Percentiles rank a stretch among this genome's conserved stretches.
Conservation (phyloP, 805 yeast species). For the Wickerhamomyces silvicola region DNA sequence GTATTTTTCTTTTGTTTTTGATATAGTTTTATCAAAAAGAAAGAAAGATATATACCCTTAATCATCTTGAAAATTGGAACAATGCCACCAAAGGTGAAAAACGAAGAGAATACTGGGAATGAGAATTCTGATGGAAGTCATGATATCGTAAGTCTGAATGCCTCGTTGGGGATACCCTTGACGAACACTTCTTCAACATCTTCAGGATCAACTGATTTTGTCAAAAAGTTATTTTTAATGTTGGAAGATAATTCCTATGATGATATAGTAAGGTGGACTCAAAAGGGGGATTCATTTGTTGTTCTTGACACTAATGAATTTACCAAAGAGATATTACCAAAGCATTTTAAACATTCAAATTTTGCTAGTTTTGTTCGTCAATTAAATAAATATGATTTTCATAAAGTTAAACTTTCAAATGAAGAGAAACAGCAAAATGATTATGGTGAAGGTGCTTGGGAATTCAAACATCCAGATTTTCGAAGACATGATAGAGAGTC, state of each 20-base stretch:
- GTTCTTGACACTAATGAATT: conserved; percentile 87
- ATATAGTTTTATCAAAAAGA: too few relatives aligned
- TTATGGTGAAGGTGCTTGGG: conserved; percentile 85
- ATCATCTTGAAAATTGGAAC: too few relatives aligned
- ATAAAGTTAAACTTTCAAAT: conserved; percentile 75
- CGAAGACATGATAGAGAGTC: conserved; percentile 68
- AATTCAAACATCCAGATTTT: conserved; percentile 89
- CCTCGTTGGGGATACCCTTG: conserved; percentile 15
- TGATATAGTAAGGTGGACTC: conserved; percentile 80
- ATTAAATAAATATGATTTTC: conserved; percentile 94
- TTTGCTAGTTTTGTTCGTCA: conserved; percentile 95
- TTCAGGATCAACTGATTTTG: conserved; percentile 67
- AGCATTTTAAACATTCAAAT: conserved; percentile 90
- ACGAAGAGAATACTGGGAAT: background rate
- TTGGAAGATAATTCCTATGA: conserved; percentile 74
- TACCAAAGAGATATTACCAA: conserved; percentile 81
- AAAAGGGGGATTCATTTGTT: conserved; percentile 78
- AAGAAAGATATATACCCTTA: too few relatives aligned
- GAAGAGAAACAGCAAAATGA: conserved; percentile 51
- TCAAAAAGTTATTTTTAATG: conserved; percentile 75
- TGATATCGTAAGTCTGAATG: conserved; percentile 6
- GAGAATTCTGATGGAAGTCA: conserved; percentile 4
- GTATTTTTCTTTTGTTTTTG: too few relatives aligned
- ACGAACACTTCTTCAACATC: conserved; percentile 21
- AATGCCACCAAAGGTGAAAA: conserved; percentile 15